Conservation (phyloP, 2,329 filamentous ascomycete genomes). For the Paraconiothyrium sp. region DNA sequence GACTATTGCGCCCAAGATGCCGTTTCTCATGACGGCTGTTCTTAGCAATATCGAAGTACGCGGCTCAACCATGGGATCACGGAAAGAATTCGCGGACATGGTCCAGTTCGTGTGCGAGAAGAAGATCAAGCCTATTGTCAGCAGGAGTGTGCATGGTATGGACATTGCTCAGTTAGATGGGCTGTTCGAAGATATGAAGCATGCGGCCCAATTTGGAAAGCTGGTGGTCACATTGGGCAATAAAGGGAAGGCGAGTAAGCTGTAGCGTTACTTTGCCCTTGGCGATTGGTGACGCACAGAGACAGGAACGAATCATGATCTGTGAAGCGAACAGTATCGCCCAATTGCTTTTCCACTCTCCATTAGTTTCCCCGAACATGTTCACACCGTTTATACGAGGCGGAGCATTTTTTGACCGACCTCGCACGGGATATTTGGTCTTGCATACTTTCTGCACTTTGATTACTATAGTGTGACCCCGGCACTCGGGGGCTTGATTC, state of each 20-base stretch:
- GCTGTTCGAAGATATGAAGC: constrained; percentile 88
- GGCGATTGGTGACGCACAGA: not conserved
- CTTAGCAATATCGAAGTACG: constrained; percentile 87
- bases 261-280: constrained; percentile 28
- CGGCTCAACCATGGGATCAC: constrained; percentile 90
- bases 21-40: constrained; percentile 84
- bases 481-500: no score
- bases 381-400: not conserved
- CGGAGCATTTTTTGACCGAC: not conserved
- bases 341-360: no score
- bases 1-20: constrained; percentile 86
- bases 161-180: constrained; percentile 80
- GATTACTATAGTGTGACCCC: not conserved
- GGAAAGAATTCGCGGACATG: constrained; percentile 91
- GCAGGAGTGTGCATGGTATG: constrained; percentile 75
- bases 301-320: not conserved
- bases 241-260: constrained; percentile 37
- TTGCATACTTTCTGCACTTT: not conserved
- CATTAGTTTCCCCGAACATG: no score
- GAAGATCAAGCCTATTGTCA: constrained; percentile 80
- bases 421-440: no score
- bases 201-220: constrained; percentile 89
- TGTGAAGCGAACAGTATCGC: not conserved
- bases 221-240: constrained; percentile 70
- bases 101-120: constrained; percentile 79